These are phyloP conservation scores for Eustoma russellianum DNA, from an alignment of 257 asterid species.

Conservation along the genomic window DNA sequence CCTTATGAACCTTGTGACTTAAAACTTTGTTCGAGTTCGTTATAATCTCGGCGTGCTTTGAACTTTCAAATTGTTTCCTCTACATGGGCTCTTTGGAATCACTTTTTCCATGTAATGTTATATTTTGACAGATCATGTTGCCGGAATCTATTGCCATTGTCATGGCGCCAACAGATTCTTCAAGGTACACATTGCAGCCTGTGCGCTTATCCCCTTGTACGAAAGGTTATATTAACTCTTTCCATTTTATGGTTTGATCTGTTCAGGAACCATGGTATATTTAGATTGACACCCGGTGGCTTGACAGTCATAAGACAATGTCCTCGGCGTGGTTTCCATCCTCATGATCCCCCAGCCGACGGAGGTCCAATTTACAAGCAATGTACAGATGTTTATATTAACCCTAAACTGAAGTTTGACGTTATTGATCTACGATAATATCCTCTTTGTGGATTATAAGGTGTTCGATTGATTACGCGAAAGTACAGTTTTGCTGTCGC, in stretches of 20 bases:
- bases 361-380: slow-evolving; percentile 87
- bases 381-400: slow-evolving; percentile 93
- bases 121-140: slow-evolving; percentile 65
- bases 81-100: not conserved
- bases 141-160: slow-evolving; percentile 96
- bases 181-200: slow-evolving; percentile 35
- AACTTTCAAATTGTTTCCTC: slow-evolving; percentile 3
- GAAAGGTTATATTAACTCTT: not conserved
- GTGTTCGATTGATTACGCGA: too few relatives aligned
- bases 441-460: not conserved
- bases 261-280: slow-evolving; percentile 78
- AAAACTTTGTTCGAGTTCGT: too few relatives aligned
- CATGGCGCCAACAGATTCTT: slow-evolving; percentile 89
- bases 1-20: too few relatives aligned
- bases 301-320: slow-evolving; percentile 87
- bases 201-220: not conserved
- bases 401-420: slow-evolving; percentile 63
- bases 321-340: slow-evolving; percentile 89
- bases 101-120: not conserved
- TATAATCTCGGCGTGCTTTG: not conserved
- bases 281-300: slow-evolving; percentile 83
- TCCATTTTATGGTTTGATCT: slow-evolving; percentile 2
- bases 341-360: slow-evolving; percentile 83
- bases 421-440: slow-evolving; percentile 82
- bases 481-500: too few relatives aligned